Conservation (phyloP, 208 protist genomes). For the Trypanosoma conorhini region DNA sequence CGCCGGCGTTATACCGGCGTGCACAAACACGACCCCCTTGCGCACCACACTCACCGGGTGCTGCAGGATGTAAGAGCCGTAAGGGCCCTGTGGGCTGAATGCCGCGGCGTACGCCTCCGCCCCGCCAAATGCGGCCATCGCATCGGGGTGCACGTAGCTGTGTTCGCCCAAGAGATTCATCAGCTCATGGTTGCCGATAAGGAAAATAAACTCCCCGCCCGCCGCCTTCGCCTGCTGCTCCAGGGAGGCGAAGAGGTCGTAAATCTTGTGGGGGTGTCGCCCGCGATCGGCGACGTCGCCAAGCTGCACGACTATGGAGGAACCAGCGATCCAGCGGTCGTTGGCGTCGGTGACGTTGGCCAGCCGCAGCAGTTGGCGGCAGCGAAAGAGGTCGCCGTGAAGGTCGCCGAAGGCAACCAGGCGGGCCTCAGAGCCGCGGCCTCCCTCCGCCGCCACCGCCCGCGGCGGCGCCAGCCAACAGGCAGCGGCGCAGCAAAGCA, state of each 20-base stretch:
- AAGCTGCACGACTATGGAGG: constrained; percentile 56
- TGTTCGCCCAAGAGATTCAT: constrained; percentile 38
- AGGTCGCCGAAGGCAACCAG: constrained; percentile 66
- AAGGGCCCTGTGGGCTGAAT: constrained; percentile 38
- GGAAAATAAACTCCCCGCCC: constrained; percentile 57
- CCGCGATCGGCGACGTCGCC: constrained; percentile 70
- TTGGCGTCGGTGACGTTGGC: constrained; percentile 38
- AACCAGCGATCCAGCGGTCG: constrained; percentile 44
- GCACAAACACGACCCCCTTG: constrained; percentile 55
- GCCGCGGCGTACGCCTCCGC: constrained; percentile 12
- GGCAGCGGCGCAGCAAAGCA: neutral
- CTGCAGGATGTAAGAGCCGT: constrained; percentile 43
- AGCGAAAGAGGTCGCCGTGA: constrained; percentile 49
- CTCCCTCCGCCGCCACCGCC: neutral
- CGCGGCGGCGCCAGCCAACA: neutral
- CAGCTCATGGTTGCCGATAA: constrained; percentile 78
- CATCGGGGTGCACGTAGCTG: constrained; percentile 27
- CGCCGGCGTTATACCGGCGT: constrained; percentile 44
- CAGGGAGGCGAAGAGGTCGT: constrained; percentile 47
- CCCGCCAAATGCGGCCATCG: constrained; percentile 33
- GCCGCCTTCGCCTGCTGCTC: constrained; percentile 30
- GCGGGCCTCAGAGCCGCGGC: constrained; percentile 2
- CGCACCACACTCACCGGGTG: constrained; percentile 33
- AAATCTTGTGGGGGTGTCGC: constrained; percentile 36
- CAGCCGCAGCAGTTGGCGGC: constrained; percentile 35